Evolutionary conservation across 768 basidiomycete genomes (phyloP).

Genomic region (Tricholomella constricta): DNA sequence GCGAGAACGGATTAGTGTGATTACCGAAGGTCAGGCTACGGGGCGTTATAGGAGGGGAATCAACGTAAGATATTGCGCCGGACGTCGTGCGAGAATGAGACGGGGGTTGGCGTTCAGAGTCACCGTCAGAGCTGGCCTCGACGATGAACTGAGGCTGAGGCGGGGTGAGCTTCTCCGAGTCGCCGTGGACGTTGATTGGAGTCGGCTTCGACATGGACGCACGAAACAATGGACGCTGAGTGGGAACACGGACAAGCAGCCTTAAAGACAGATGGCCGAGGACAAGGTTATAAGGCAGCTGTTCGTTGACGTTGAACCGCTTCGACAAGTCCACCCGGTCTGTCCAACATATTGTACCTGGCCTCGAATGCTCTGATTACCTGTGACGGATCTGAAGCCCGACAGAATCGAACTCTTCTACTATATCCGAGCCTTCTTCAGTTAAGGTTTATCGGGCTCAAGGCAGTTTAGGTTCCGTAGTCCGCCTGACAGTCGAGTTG

Average conservation of each 20-base stretch:
- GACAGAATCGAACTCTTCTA: constrained; percentile 28
- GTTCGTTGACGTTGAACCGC: constrained; percentile 20
- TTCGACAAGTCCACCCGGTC: constrained; percentile 22
- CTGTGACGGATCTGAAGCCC: constrained; percentile 21
- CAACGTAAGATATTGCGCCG: constrained; percentile 29
- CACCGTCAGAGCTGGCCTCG: constrained; percentile 30
- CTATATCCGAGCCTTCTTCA: constrained; percentile 25
- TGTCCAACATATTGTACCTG: constrained; percentile 36
- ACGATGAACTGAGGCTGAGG: constrained; percentile 34
- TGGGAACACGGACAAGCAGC: constrained; percentile 13
- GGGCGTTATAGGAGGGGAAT: constrained; percentile 45
- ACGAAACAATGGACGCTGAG: not conserved
- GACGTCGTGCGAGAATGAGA: constrained; percentile 40
- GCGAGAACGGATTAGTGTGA: constrained; percentile 50
- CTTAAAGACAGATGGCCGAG: constrained; percentile 15
- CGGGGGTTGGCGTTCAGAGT: constrained; percentile 24
- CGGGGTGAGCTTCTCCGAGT: constrained; percentile 29
- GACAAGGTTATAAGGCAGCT: constrained; percentile 33
- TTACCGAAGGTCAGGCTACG: constrained; percentile 37
- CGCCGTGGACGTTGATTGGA: constrained; percentile 25
- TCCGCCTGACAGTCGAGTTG: not conserved
- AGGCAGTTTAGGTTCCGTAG: constrained; percentile 15
- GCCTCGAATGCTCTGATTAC: constrained; percentile 22
- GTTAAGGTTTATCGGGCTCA: constrained; percentile 16
- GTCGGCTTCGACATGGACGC: constrained; percentile 19